A percentile compares a stretch with the other conserved stretches of the same genome.
These are phyloP conservation scores for Solanum acaule DNA, from an alignment of 257 asterid genomes.

Conservation along the genomic window DNA sequence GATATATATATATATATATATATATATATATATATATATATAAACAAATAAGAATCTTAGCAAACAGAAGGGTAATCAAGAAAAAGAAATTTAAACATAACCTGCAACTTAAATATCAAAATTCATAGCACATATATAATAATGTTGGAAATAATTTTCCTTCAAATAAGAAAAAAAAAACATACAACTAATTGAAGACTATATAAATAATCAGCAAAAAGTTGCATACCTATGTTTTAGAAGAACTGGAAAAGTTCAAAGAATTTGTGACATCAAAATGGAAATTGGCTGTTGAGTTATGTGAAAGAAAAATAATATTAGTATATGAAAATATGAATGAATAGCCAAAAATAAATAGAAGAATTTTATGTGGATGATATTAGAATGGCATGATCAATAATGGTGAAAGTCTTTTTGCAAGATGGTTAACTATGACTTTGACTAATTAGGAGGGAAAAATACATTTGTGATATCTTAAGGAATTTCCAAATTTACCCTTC, in stretches of 20 bases:
- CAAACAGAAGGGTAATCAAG: neutral
- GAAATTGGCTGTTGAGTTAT: conserved; percentile 22
- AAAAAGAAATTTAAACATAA: neutral
- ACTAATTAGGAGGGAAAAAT: neutral
- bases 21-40: too few relatives aligned
- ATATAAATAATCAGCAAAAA: neutral
- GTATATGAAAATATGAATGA: neutral
- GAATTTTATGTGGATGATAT: conserved; percentile 18
- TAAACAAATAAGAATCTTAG: neutral
- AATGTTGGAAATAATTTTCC: too few relatives aligned
- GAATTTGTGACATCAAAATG: conserved; percentile 5
- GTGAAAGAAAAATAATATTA: neutral
- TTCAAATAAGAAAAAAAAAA: neutral
- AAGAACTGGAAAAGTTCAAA: neutral
- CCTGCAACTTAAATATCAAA: neutral
- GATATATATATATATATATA: too few relatives aligned
- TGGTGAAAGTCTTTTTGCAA: conserved; percentile 25
- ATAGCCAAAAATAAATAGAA: neutral
- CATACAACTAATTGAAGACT: neutral
- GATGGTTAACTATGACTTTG: conserved; percentile 10
- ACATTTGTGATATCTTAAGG: neutral
- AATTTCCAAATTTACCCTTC: neutral
- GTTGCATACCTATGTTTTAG: neutral
- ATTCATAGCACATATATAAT: neutral
- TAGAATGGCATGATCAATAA: conserved; percentile 5